A percentile compares a stretch with the other conserved stretches of the same genome.
Evolutionary conservation across 2,329 filamentous ascomycete species (phyloP).

Genomic region (Cytospora mali): DNA sequence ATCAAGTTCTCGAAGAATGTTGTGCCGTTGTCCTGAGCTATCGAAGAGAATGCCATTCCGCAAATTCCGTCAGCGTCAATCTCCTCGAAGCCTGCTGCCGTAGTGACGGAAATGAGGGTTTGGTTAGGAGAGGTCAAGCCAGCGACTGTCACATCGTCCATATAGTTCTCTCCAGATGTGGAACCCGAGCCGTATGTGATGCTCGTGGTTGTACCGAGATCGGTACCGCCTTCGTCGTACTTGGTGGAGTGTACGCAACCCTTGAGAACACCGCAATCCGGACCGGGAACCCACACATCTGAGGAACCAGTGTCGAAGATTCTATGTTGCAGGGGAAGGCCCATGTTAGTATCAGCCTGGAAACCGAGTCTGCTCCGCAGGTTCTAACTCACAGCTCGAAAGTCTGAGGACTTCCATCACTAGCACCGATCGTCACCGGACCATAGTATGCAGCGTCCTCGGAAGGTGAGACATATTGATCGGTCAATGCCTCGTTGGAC

Average conservation of each 20-base stretch:
- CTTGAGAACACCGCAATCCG: not conserved
- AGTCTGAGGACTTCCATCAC: constrained; percentile 15
- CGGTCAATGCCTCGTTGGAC: constrained; percentile 6
- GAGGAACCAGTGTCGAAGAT: not conserved
- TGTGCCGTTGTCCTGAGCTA: constrained; percentile 18
- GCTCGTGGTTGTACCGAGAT: constrained; percentile 12
- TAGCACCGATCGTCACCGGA: constrained; percentile 7
- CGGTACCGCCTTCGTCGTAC: constrained; percentile 13
- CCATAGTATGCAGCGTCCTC: constrained; percentile 20
- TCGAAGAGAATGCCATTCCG: constrained; percentile 21
- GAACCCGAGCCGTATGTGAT: constrained; percentile 20
- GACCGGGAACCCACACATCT: constrained; percentile 7
- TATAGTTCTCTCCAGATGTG: constrained; percentile 14
- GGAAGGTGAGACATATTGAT: constrained; percentile 15
- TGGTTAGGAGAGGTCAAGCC: constrained; percentile 19
- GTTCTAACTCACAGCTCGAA: constrained; percentile 8
- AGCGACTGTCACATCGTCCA: constrained; percentile 21
- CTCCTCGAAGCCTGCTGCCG: constrained; percentile 9
- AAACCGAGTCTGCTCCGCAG: not conserved
- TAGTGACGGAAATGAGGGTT: constrained; percentile 13
- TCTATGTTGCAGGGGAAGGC: not conserved
- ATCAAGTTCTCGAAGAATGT: constrained; percentile 20
- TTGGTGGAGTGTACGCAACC: constrained; percentile 15
- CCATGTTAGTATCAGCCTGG: not conserved
- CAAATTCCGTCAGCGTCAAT: constrained; percentile 18